Base-by-base conservation (phyloP, 495 filamentous ascomycete genomes). In the Talaromyces proteolyticus region DNA sequence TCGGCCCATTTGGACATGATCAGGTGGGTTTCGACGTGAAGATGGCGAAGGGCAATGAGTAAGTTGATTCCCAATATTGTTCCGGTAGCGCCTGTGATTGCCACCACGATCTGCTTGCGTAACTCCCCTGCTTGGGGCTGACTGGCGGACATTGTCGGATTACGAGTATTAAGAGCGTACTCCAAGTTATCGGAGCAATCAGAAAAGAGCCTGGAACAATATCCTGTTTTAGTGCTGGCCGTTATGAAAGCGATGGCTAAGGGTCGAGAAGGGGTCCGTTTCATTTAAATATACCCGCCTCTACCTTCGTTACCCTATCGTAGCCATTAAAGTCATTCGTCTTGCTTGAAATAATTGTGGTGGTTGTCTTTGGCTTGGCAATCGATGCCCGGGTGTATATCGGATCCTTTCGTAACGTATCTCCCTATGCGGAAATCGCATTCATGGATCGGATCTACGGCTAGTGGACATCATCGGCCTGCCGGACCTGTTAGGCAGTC, bases 1-100 rank as follows among this genome's bases (percentile, higher is more conserved):
- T 63, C 60, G 23, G 65, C 70, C 69, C 71, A 74, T 60, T 70
- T 69, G 52, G 56, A 62, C 19, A 74, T 60, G 3, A 74, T 55
- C 0, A 73, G 65, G 45, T 74, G 71, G 1, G 71, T 68, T 58
- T 73, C 71, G 11, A 74, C 51, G 42, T 68, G 62, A 1, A 72
- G 57, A 0, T 47, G 58, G 4, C 70, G 64, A 3, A 74, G 61
- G 11, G 61, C 62, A 4, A 62, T 54, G 20, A 74, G 61, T 0
- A 62, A 24, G 29, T 61, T 69, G 42, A 70, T 67, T 1, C 62
- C 67, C 19, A 70, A 53, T 1, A 65, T 50, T 6, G 68, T 56
- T 1, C 68, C 70, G 0, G 67, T 74, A 4, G 68, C 68, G 5
- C 68, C 70, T 12, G 67, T 74, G 54, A 72, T 66, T 14, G 61